Conservation (phyloP, 495 filamentous ascomycete species). For the Xeromyces bisporus region DNA sequence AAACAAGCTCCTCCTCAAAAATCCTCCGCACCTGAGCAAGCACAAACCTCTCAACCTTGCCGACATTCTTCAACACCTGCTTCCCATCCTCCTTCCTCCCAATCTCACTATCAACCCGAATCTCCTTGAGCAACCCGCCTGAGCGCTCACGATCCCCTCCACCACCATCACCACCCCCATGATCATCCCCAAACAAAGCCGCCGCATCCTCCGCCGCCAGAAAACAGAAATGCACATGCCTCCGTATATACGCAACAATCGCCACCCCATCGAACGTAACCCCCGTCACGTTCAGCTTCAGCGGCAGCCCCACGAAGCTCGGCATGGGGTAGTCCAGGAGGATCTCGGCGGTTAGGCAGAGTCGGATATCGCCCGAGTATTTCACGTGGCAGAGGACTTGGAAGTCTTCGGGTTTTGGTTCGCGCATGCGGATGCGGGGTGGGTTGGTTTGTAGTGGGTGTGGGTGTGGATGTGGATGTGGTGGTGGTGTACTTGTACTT, state of each 20-base stretch:
- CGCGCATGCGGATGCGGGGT: conserved; percentile 26
- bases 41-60: conserved; percentile 95
- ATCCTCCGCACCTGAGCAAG: conserved; percentile 91
- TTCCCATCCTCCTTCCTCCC: conserved; percentile 78
- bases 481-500: conserved; percentile 7
- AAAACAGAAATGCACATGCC: conserved; percentile 74
- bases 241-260: conserved; percentile 74
- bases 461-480: conserved; percentile 20
- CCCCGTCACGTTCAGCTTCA: conserved; percentile 85
- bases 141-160: conserved; percentile 26
- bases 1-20: conserved; percentile 97
- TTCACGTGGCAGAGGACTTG: conserved; percentile 80
- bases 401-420: conserved; percentile 42
- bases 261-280: conserved; percentile 89
- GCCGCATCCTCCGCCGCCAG: conserved; percentile 73
- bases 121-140: conserved; percentile 72
- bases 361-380: conserved; percentile 67
- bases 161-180: conserved; percentile 12
- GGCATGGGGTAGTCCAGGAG: conserved; percentile 96
- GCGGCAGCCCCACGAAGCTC: conserved; percentile 81
- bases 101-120: conserved; percentile 93
- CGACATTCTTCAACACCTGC: conserved; percentile 92
- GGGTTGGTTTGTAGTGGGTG: too few relatives aligned
- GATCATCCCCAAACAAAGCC: conserved; percentile 38
- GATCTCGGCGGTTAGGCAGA: conserved; percentile 84